Percentiles rank a stretch among this genome's conserved stretches.
Evolutionary conservation across 495 filamentous ascomycete genomes (phyloP).

Genomic region (Podospora didyma): DNA sequence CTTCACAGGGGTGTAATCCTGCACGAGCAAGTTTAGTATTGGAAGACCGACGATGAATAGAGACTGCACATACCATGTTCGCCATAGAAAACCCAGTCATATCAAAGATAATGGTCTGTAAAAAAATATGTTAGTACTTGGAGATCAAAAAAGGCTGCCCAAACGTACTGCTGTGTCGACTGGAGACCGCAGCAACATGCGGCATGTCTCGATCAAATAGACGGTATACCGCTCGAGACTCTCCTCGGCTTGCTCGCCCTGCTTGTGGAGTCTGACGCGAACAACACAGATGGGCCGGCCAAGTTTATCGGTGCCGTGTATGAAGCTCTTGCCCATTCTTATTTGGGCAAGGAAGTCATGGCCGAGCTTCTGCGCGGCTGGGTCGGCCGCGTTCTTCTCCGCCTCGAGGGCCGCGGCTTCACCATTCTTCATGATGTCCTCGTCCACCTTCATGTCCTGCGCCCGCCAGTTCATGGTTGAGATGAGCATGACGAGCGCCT

Average conservation of each 20-base stretch:
- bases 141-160: neutral
- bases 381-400: slow-evolving; percentile 47
- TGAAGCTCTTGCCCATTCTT: slow-evolving; percentile 88
- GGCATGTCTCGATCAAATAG: slow-evolving; percentile 88
- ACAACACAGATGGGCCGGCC: slow-evolving; percentile 88
- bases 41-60: neutral
- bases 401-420: slow-evolving; percentile 63
- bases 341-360: slow-evolving; percentile 83
- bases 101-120: slow-evolving; percentile 82
- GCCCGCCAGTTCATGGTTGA: slow-evolving; percentile 90
- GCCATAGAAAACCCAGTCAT: slow-evolving; percentile 89
- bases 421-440: slow-evolving; percentile 77
- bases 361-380: slow-evolving; percentile 58
- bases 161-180: slow-evolving; percentile 86
- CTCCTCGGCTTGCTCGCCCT: slow-evolving; percentile 76
- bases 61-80: slow-evolving; percentile 70
- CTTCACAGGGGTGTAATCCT: slow-evolving; percentile 94
- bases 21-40: slow-evolving; percentile 12
- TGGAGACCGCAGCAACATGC: slow-evolving; percentile 72
- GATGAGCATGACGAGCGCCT: slow-evolving; percentile 89
- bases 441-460: slow-evolving; percentile 77
- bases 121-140: slow-evolving; percentile 18
- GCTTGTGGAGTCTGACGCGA: slow-evolving; percentile 72
- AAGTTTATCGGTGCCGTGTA: slow-evolving; percentile 81
- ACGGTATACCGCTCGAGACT: slow-evolving; percentile 86